phyloP scores from a whole-genome alignment of 495 filamentous ascomycete species.

The Cercophora newfieldiana region DNA sequence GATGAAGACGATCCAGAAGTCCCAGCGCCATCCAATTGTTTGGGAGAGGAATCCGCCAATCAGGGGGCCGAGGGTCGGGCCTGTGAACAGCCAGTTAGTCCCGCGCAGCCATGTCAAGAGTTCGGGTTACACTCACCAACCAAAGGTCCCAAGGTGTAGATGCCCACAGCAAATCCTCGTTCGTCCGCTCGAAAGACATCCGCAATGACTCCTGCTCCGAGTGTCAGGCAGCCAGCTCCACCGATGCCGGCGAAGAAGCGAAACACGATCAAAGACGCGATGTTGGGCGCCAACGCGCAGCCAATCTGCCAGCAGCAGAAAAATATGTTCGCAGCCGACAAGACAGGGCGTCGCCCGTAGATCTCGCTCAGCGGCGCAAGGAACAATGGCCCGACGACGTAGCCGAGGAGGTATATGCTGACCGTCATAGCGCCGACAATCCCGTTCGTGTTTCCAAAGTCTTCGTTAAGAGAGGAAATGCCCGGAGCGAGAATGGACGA shows the following conservation, averaged over 20 bases:
- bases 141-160: slow-evolving; percentile 48
- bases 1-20: slow-evolving; percentile 62
- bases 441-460: slow-evolving; percentile 49
- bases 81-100: slow-evolving; percentile 21
- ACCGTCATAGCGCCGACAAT: slow-evolving; percentile 41
- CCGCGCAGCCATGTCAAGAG: slow-evolving; percentile 34
- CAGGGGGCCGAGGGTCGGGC: slow-evolving; percentile 53
- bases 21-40: slow-evolving; percentile 58
- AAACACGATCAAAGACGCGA: slow-evolving; percentile 60
- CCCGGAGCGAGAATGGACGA: slow-evolving; percentile 68
- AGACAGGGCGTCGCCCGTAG: slow-evolving; percentile 64
- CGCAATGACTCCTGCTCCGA: slow-evolving; percentile 57
- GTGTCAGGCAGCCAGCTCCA: slow-evolving; percentile 39
- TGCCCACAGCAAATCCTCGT: slow-evolving; percentile 59
- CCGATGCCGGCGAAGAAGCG: slow-evolving; percentile 60
- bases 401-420: slow-evolving; percentile 48
- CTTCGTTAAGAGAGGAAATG: slow-evolving; percentile 50
- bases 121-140: slow-evolving; percentile 37
- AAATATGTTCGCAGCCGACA: slow-evolving; percentile 63
- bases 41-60: slow-evolving; percentile 57
- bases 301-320: slow-evolving; percentile 72
- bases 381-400: slow-evolving; percentile 50
- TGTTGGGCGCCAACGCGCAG: slow-evolving; percentile 63
- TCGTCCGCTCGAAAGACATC: slow-evolving; percentile 57
- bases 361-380: slow-evolving; percentile 73